Evolutionary conservation across 306 rosid genomes (phyloP).

Genomic region (Sicyos edulis): DNA sequence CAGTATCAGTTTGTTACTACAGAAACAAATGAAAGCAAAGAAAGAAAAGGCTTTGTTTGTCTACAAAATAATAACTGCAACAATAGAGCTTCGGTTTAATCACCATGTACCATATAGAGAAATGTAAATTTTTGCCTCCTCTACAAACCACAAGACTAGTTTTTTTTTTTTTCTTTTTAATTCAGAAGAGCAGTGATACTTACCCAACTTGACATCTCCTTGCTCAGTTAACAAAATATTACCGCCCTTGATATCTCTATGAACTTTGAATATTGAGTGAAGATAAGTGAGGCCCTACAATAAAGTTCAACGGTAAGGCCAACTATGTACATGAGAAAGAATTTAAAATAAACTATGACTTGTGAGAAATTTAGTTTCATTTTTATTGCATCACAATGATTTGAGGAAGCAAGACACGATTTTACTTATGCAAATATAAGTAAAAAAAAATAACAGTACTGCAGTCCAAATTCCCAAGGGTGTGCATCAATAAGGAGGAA

Average conservation of each 20-base stretch:
- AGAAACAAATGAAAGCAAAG: too few species aligned
- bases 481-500: too few species aligned
- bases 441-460: too few species aligned
- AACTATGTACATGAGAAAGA: slow-evolving; percentile 5
- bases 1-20: too few species aligned
- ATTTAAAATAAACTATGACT: background rate
- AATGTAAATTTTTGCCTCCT: too few species aligned
- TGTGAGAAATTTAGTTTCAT: background rate
- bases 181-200: slow-evolving; percentile 13
- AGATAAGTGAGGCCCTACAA: slow-evolving; percentile 85
- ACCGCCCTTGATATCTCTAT: slow-evolving; percentile 97
- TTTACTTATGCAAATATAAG: background rate
- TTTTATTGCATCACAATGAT: background rate
- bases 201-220: slow-evolving; percentile 96
- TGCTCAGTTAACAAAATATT: slow-evolving; percentile 94
- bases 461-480: too few species aligned
- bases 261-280: slow-evolving; percentile 97
- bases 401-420: background rate
- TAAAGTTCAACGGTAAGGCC: slow-evolving; percentile 17
- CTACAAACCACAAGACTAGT: too few species aligned
- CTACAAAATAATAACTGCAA: too few species aligned
- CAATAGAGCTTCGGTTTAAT: too few species aligned
- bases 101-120: too few species aligned
- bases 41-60: too few species aligned
- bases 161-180: too few species aligned